Conservation (phyloP, 768 basidiomycete species). For the Lyophyllum semitale region DNA sequence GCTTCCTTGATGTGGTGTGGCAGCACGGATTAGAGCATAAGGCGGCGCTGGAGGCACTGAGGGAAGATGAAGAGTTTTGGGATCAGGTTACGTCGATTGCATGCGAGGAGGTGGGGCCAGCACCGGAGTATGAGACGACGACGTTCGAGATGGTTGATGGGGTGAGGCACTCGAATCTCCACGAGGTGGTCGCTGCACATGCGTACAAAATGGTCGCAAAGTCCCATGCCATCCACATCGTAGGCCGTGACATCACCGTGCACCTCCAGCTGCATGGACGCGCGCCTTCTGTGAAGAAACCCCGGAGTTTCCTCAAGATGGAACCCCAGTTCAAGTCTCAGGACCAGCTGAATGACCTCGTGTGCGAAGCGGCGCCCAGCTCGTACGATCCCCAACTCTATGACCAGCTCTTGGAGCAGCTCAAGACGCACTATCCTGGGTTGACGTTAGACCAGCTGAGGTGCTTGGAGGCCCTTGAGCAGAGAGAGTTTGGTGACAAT, state of each 20-base stretch:
- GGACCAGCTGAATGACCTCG: slow-evolving; percentile 64
- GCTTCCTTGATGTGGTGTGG: slow-evolving; percentile 80
- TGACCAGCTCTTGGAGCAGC: slow-evolving; percentile 52
- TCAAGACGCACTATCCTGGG: slow-evolving; percentile 55
- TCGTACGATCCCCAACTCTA: slow-evolving; percentile 76
- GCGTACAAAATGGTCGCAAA: slow-evolving; percentile 73
- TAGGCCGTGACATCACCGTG: slow-evolving; percentile 74
- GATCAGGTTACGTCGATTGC: slow-evolving; percentile 62
- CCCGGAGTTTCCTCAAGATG: slow-evolving; percentile 60
- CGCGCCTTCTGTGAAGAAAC: slow-evolving; percentile 43
- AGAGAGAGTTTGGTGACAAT: slow-evolving; percentile 78
- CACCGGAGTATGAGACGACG: slow-evolving; percentile 65
- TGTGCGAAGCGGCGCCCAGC: slow-evolving; percentile 69
- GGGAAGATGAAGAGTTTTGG: slow-evolving; percentile 69
- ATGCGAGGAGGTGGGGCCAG: slow-evolving; percentile 70
- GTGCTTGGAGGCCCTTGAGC: slow-evolving; percentile 57
- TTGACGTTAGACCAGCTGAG: slow-evolving; percentile 68
- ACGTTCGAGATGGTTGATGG: slow-evolving; percentile 50
- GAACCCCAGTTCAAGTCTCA: slow-evolving; percentile 58
- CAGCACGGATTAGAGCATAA: slow-evolving; percentile 79
- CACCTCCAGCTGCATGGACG: slow-evolving; percentile 45
- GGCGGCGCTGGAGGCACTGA: slow-evolving; percentile 52
- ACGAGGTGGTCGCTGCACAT: slow-evolving; percentile 63
- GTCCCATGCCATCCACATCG: slow-evolving; percentile 72
- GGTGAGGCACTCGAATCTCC: slow-evolving; percentile 51